phyloP scores from a whole-genome alignment of 2,329 filamentous ascomycete species.

The Colletotrichum caudatum region DNA sequence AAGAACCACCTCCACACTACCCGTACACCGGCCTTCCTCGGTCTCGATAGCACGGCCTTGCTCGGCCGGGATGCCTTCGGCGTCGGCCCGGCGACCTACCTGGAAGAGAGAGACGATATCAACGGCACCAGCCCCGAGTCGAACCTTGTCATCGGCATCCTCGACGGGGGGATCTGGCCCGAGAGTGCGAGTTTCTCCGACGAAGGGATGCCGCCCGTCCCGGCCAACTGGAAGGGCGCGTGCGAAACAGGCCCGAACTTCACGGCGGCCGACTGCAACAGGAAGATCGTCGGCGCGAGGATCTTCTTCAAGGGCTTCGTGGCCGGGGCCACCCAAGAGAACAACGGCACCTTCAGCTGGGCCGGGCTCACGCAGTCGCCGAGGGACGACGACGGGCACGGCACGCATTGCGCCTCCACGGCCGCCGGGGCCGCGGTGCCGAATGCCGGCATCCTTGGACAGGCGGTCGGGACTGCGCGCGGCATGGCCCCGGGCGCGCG shows the following conservation, averaged over 20 bases:
- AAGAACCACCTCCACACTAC: conserved; percentile 31
- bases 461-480: conserved; percentile 29
- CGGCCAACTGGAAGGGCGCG: conserved; percentile 31
- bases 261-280: conserved; percentile 33
- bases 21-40: conserved; percentile 35
- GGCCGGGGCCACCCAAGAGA: neutral
- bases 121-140: conserved; percentile 18
- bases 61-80: conserved; percentile 9
- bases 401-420: conserved; percentile 30
- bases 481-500: conserved; percentile 26
- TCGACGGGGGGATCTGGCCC: conserved; percentile 41
- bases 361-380: conserved; percentile 15
- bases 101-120: neutral
- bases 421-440: conserved; percentile 12
- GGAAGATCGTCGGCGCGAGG: conserved; percentile 40
- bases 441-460: conserved; percentile 18
- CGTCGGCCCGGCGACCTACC: neutral
- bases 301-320: conserved; percentile 27
- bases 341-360: conserved; percentile 15
- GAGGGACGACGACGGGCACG: conserved; percentile 22
- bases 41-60: conserved; percentile 11
- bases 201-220: conserved; percentile 30
- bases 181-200: conserved; percentile 41
- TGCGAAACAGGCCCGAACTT: conserved; percentile 34
- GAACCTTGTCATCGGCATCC: conserved; percentile 35